phyloP scores from a whole-genome alignment of 306 rosid genomes.

The Comarum palustre region DNA sequence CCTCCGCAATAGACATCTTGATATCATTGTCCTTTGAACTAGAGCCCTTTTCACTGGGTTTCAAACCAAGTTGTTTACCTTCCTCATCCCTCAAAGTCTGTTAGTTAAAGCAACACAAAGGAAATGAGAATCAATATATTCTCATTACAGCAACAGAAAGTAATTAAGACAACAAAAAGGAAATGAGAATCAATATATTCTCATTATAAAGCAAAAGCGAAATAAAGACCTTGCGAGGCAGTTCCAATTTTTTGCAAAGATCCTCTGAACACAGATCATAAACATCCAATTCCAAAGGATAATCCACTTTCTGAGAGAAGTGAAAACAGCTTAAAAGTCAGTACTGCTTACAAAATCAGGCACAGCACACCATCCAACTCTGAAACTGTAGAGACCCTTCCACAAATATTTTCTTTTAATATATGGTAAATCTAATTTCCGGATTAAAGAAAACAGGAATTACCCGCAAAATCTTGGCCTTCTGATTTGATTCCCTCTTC shows the following conservation, averaged over 20 bases:
- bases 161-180: neutral
- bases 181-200: neutral
- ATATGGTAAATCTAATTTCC: neutral
- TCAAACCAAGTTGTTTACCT: slow-evolving; percentile 80
- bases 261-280: slow-evolving; percentile 94
- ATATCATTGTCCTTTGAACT: slow-evolving; percentile 57
- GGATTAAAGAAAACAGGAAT: slow-evolving; percentile 22
- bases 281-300: slow-evolving; percentile 88
- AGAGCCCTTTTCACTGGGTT: slow-evolving; percentile 61
- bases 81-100: slow-evolving; percentile 82
- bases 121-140: no score
- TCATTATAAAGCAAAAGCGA: slow-evolving; percentile 21
- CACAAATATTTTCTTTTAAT: neutral
- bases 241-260: slow-evolving; percentile 68
- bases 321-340: slow-evolving; percentile 17
- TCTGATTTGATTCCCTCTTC: slow-evolving; percentile 98
- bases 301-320: slow-evolving; percentile 87
- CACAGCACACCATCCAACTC: neutral
- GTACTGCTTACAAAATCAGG: neutral
- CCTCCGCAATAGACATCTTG: slow-evolving; percentile 80
- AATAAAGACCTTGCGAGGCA: slow-evolving; percentile 72
- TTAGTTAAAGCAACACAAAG: no score
- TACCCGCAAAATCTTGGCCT: slow-evolving; percentile 98
- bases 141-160: no score
- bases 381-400: neutral